phyloP scores from a whole-genome alignment of 306 rosid species.

The Acacia acuminata region DNA sequence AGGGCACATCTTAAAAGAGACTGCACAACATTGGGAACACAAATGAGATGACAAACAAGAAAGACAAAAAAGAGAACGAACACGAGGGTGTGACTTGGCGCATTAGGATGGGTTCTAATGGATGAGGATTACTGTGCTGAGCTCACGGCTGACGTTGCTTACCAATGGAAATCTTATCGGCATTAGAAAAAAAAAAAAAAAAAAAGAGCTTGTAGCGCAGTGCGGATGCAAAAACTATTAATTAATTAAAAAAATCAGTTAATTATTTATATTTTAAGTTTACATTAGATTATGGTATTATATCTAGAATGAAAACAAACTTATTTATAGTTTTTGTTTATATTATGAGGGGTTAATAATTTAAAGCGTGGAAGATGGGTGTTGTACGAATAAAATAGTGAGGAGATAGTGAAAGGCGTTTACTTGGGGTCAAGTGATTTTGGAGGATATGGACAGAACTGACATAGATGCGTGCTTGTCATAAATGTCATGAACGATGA shows the following conservation, averaged over 20 bases:
- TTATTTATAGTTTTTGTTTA: no score
- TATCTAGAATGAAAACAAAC: no score
- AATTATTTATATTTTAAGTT: no score
- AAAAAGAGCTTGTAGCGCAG: no score
- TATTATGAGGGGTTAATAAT: not conserved
- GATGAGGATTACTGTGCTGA: not conserved
- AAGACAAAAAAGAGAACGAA: not conserved
- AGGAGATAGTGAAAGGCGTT: slow-evolving; percentile 19
- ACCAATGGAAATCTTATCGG: not conserved
- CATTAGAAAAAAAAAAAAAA: not conserved
- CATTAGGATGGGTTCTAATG: not conserved
- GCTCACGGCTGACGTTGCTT: not conserved
- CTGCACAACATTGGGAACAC: not conserved
- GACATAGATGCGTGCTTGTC: not conserved
- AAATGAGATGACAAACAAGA: not conserved
- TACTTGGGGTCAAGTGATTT: slow-evolving; percentile 28
- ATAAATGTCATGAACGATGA: not conserved
- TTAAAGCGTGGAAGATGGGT: not conserved
- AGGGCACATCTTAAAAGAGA: not conserved
- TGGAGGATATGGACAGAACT: not conserved
- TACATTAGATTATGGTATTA: no score
- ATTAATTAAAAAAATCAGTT: no score
- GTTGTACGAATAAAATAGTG: not conserved
- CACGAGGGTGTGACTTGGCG: not conserved
- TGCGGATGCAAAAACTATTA: no score